Percentiles rank a stretch among this genome's conserved stretches.
Evolutionary conservation across 345 rosid genomes (phyloP).

Genomic region (Eucalyptus erythrocorys): DNA sequence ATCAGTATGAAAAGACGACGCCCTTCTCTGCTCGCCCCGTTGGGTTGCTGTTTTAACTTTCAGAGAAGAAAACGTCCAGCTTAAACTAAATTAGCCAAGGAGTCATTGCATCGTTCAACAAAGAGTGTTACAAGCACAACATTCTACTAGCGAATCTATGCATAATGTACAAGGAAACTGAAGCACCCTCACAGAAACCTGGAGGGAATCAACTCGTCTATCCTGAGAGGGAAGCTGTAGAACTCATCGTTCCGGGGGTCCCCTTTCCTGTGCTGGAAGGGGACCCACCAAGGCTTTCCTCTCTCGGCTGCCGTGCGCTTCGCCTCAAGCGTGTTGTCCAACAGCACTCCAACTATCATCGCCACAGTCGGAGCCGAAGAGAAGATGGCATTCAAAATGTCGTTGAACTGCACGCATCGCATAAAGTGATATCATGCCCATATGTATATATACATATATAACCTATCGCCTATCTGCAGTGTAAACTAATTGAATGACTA

Average conservation of each 20-base stretch:
- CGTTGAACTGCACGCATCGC: conserved; percentile 51
- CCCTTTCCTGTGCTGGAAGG: conserved; percentile 67
- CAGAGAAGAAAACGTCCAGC: background rate
- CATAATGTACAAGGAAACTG: background rate
- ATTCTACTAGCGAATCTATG: background rate
- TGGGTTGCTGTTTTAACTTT: background rate
- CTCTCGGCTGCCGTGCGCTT: conserved; percentile 23
- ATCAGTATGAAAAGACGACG: background rate
- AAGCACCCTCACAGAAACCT: conserved; percentile 35
- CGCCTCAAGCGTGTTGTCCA: conserved; percentile 76
- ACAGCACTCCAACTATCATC: conserved; percentile 44
- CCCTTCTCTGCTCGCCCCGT: background rate
- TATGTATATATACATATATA: background rate
- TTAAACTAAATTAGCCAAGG: background rate
- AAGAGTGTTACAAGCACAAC: background rate
- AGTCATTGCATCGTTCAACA: background rate
- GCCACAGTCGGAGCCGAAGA: conserved; percentile 83
- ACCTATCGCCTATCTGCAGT: background rate
- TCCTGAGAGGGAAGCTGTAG: conserved; percentile 56
- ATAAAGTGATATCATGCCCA: background rate
- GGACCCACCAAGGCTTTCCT: conserved; percentile 87
- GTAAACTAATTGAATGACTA: background rate
- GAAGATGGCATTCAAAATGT: conserved; percentile 79
- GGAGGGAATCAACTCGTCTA: conserved; percentile 38
- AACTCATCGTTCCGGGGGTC: conserved; percentile 68